phyloP scores from a whole-genome alignment of 2,329 filamentous ascomycete species.

The Fusarium sp. region DNA sequence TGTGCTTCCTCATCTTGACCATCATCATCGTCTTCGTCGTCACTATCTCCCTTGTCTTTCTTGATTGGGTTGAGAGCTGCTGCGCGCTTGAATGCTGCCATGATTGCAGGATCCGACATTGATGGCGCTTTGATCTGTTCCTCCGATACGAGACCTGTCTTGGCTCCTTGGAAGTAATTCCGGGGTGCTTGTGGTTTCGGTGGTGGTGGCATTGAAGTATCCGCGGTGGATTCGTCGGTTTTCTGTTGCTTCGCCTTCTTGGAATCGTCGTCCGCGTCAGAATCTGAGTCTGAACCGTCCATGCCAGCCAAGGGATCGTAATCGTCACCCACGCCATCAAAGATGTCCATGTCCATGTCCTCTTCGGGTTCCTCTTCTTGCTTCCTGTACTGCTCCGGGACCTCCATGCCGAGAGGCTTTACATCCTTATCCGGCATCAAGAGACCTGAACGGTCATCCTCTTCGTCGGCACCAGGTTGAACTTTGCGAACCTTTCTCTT shows the following conservation, averaged over 20 bases:
- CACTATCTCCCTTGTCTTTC: conserved; percentile 49
- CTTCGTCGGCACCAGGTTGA: conserved; percentile 54
- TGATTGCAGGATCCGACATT: conserved; percentile 79
- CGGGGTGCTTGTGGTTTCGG: conserved; percentile 57
- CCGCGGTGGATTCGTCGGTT: conserved; percentile 35
- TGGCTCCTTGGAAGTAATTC: conserved; percentile 73
- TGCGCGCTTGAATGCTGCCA: conserved; percentile 88
- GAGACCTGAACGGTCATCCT: conserved; percentile 55
- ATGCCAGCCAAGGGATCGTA: conserved; percentile 75
- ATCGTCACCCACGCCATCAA: conserved; percentile 73
- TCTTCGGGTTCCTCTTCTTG: conserved; percentile 59
- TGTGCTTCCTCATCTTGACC: conserved; percentile 56
- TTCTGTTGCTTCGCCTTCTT: conserved; percentile 42
- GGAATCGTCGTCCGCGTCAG: conserved; percentile 55
- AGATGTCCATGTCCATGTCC: conserved; percentile 72
- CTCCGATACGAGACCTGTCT: conserved; percentile 65
- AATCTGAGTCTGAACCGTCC: conserved; percentile 59
- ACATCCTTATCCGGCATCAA: conserved; percentile 66
- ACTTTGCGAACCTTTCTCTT: conserved; percentile 72
- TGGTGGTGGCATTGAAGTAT: conserved; percentile 59
- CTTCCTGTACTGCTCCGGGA: conserved; percentile 68
- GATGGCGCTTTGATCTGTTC: conserved; percentile 64
- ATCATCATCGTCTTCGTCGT: conserved; percentile 40
- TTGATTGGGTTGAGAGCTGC: conserved; percentile 69
- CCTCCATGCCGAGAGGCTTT: conserved; percentile 73